Evolutionary conservation across 495 filamentous ascomycete species (phyloP).

Genomic region (Lindgomyces ingoldianus): DNA sequence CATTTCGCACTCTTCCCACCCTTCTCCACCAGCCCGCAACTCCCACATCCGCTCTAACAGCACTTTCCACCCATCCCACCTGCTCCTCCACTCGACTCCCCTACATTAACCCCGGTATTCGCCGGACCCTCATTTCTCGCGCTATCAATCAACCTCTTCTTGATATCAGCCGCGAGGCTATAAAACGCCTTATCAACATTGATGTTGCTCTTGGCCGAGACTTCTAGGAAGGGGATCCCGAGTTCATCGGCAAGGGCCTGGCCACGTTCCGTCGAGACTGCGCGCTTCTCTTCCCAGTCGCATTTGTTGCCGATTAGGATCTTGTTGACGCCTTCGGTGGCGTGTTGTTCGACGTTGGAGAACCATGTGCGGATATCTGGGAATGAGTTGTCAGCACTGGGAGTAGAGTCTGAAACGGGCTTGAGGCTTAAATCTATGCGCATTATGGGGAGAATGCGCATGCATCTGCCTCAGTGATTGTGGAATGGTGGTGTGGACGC

Average conservation of each 20-base stretch:
- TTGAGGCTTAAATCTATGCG: too few species aligned
- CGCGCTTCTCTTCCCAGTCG: constrained; percentile 99
- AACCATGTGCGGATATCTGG: constrained; percentile 99
- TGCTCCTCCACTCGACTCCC: constrained; percentile 37
- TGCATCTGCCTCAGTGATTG: too few species aligned
- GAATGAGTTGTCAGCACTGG: constrained; percentile 1
- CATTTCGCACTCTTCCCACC: background rate
- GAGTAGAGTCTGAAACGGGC: too few species aligned
- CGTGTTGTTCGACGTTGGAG: constrained; percentile 98
- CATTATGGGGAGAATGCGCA: too few species aligned
- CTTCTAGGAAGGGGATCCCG: constrained; percentile 97
- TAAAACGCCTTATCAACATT: constrained; percentile 99
- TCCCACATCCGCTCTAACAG: constrained; percentile 66
- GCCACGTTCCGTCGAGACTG: constrained; percentile 87
- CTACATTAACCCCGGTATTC: constrained; percentile 32
- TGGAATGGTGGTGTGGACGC: constrained; percentile 45
- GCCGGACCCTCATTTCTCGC: constrained; percentile 71
- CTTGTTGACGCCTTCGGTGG: constrained; percentile 98
- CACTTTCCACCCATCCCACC: constrained; percentile 74
- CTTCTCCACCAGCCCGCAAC: background rate
- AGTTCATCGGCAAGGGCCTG: constrained; percentile 94
- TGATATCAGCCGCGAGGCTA: constrained; percentile 92
- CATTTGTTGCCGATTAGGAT: constrained; percentile 99
- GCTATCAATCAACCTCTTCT: constrained; percentile 89
- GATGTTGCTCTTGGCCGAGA: constrained; percentile 97